phyloP scores from a whole-genome alignment of 202 grass and related monocot species.

The Schoenoplectus triqueter region DNA sequence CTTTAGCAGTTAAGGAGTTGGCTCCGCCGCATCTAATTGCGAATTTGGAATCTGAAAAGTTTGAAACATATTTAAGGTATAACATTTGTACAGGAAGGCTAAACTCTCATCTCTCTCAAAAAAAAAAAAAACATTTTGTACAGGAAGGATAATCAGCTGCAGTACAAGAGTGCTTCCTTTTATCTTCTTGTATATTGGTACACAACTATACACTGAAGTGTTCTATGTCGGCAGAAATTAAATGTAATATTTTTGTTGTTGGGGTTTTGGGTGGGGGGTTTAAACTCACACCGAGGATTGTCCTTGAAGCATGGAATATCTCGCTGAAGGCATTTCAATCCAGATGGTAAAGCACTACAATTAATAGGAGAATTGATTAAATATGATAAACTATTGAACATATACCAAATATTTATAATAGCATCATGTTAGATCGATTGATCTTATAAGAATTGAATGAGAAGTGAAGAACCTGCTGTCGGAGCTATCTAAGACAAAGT shows the following conservation, averaged over 20 bases:
- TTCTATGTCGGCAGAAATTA: neutral
- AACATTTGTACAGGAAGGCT: too few relatives aligned
- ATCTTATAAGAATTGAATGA: neutral
- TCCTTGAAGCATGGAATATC: conserved; percentile 69
- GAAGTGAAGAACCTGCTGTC: conserved; percentile 44
- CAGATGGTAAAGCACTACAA: conserved; percentile 54
- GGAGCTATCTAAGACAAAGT: conserved; percentile 56
- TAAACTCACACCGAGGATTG: conserved; percentile 55
- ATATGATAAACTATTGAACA: neutral
- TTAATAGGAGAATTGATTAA: neutral
- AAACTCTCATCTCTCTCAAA: too few relatives aligned
- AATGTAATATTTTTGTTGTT: neutral
- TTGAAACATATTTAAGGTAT: conserved; percentile 27
- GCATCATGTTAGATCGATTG: neutral
- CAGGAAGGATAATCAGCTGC: neutral
- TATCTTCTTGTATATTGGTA: neutral
- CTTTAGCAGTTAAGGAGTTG: conserved; percentile 46
- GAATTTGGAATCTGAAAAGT: conserved; percentile 60
- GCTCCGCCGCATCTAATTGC: conserved; percentile 64
- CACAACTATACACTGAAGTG: neutral
- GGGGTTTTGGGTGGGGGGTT: neutral
- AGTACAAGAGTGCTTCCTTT: neutral
- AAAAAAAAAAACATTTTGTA: neutral
- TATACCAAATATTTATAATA: neutral
- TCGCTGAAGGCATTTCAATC: conserved; percentile 70